Percentiles rank a stretch among this genome's conserved stretches.
These are phyloP conservation scores for Skeletonema grethae DNA, from an alignment of 108 stramenopile species.

Conservation along the genomic window DNA sequence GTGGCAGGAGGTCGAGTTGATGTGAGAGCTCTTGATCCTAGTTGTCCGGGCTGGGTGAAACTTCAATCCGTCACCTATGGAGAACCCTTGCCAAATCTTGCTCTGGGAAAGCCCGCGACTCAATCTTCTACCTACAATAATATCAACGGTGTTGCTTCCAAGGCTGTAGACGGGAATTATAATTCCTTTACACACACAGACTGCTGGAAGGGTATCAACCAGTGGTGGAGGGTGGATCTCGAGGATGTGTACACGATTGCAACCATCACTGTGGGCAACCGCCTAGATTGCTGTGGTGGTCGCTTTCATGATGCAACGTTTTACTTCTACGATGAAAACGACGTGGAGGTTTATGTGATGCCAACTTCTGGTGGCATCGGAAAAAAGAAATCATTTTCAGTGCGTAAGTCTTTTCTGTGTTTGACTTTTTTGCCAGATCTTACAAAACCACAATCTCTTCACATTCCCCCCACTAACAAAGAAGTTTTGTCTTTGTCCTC, in stretches of 20 bases:
- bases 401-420: neutral
- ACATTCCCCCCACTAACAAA: neutral
- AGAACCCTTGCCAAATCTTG: neutral
- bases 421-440: neutral
- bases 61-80: constrained; percentile 14
- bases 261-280: constrained; percentile 14
- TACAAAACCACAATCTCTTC: too few species aligned
- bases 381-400: neutral
- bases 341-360: neutral
- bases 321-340: constrained; percentile 17
- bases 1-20: constrained; percentile 19
- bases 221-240: constrained; percentile 22
- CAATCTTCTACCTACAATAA: constrained; percentile 22
- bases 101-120: constrained; percentile 9
- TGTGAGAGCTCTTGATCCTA: constrained; percentile 6
- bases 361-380: neutral
- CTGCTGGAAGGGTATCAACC: constrained; percentile 2
- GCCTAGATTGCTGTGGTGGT: constrained; percentile 28
- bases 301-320: constrained; percentile 10
- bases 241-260: constrained; percentile 18
- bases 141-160: neutral
- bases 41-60: constrained; percentile 15
- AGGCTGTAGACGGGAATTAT: constrained; percentile 17
- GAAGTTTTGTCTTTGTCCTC: neutral
- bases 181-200: constrained; percentile 12